Base-by-base conservation (phyloP, 1,139 yeast species). In the Zygoascus hellenicus region DNA sequence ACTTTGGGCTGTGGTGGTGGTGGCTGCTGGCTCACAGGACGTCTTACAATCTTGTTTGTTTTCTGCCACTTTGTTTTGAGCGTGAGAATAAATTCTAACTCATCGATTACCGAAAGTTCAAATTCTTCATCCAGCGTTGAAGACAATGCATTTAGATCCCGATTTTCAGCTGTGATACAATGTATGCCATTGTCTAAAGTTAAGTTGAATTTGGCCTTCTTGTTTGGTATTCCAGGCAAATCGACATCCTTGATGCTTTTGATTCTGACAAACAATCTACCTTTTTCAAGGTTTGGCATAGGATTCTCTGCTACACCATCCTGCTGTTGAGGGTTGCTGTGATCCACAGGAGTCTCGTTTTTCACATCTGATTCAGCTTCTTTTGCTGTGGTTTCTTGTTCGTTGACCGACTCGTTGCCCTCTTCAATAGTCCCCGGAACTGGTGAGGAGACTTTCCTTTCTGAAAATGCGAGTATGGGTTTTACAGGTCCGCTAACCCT, bases 151-250 rank as follows among this genome's bases (percentile, higher is more conserved):
- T 67, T 61, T 50, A 86, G 60, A 5, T 70, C 65, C 57, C 77
- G 74, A 63, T 74, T 77, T 17, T 87, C 82, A 0, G 97, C 90
- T 39, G 82, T 79, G 42, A 89, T 80, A 50, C 92, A 80, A 61
- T 92, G 96, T 35, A 83, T 80, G 2, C 97, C 96, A 64, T 92
- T 92, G 64, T 92, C 97, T 55, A 92, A 71, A 7, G 88, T 80
- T 39, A 89, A 61, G 41, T 80, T 77, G 65, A 86, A 81, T 47
- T 76, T 74, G 1, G 90, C 90, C 34, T 78, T 70, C 50, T 81
- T 81, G 16, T 66, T 65, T 47, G 80, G 64, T 43, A 79, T 77
- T 1, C 54, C 57, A 9, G 89, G 85, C 47, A 89, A 65, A 9
- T 68, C 68, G 36, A 87, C 63, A 42, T 77, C 77, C 54, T 75